phyloP scores from a whole-genome alignment of 352 stramenopile species.

The Lagenidium giganteum region DNA sequence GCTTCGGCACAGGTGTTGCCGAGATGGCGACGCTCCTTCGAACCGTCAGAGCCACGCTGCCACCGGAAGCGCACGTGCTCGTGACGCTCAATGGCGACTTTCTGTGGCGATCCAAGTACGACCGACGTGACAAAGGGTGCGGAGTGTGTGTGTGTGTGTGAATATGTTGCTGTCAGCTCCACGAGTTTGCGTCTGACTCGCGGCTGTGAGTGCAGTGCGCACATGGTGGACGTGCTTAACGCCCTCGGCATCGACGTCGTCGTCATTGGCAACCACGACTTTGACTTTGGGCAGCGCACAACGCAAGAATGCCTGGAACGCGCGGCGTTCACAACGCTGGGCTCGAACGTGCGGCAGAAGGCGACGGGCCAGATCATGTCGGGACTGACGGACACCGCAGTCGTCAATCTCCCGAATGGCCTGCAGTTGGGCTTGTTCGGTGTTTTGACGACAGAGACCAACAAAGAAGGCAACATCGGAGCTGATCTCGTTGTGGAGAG shows the following conservation, averaged over 20 bases:
- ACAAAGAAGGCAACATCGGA: constrained; percentile 25
- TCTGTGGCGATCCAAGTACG: constrained; percentile 56
- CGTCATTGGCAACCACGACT: constrained; percentile 78
- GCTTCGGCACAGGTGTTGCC: constrained; percentile 23
- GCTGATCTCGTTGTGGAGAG: too few species aligned
- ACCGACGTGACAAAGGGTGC: constrained; percentile 67
- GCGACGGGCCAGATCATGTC: constrained; percentile 24
- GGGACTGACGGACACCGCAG: constrained; percentile 27
- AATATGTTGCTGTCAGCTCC: too few species aligned
- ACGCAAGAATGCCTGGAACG: constrained; percentile 27
- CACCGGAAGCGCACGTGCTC: constrained; percentile 28
- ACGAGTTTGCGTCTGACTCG: too few species aligned
- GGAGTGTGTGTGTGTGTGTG: not conserved
- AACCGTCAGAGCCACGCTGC: constrained; percentile 14
- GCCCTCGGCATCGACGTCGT: constrained; percentile 47
- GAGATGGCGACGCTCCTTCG: constrained; percentile 52
- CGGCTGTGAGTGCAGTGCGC: too few species aligned
- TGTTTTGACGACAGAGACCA: constrained; percentile 47
- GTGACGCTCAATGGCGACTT: constrained; percentile 75
- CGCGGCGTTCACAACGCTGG: constrained; percentile 48
- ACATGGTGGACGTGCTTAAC: constrained; percentile 66
- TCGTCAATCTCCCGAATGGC: constrained; percentile 31
- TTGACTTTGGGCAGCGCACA: constrained; percentile 51
- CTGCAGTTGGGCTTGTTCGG: constrained; percentile 49
- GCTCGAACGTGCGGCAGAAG: constrained; percentile 46